These are phyloP conservation scores for Oryza glumipatula DNA, from an alignment of 176 grass and related monocot species.

Conservation along the genomic window DNA sequence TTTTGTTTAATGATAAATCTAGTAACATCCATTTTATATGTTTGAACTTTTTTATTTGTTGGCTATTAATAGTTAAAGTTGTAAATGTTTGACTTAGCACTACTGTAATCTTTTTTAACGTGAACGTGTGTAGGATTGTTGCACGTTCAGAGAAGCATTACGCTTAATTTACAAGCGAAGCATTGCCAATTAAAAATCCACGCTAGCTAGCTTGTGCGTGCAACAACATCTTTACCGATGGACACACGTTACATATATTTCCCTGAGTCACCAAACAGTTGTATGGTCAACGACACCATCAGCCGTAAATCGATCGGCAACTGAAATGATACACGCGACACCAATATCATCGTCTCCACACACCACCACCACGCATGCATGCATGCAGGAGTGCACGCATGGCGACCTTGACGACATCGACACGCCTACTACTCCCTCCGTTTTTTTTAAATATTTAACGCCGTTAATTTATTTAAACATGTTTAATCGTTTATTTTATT, in stretches of 20 bases:
- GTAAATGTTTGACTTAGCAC: no score
- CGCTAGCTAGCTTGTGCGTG: neutral
- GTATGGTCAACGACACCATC: neutral
- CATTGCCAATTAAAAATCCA: neutral
- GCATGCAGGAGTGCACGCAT: neutral
- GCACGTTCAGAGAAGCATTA: neutral
- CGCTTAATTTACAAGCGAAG: neutral
- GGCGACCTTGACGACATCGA: neutral
- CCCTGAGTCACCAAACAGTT: neutral
- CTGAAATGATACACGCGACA: neutral
- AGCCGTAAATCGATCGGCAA: neutral
- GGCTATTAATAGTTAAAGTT: no score
- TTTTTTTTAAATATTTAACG: no score
- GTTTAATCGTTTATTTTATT: no score
- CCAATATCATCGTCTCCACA: neutral
- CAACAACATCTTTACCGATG: neutral
- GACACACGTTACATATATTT: neutral
- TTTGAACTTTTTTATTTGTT: no score
- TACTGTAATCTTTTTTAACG: no score
- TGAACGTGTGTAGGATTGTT: no score
- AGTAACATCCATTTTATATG: no score
- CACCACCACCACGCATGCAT: neutral
- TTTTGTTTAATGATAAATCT: no score
- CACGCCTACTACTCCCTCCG: neutral
- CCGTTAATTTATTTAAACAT: no score